Base-by-base conservation (phyloP, 1,284 basidiomycete genomes). In the Cryptococcus maquisensis region DNA sequence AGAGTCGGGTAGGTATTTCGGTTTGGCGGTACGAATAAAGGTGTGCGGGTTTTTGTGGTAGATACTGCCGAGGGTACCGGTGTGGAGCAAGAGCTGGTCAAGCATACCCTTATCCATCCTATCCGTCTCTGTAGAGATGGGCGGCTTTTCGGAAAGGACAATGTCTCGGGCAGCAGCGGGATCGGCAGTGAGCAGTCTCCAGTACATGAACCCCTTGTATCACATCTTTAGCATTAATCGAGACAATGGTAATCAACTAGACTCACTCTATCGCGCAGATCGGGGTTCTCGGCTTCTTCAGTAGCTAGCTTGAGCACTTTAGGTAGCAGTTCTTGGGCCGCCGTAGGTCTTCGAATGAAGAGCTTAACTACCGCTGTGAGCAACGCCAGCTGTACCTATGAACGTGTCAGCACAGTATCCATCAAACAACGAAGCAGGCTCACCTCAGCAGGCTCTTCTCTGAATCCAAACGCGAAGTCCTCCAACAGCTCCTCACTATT, bases 81-180 rank as follows among this genome's bases (percentile, higher is more conserved):
- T 77, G 59, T 75, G 75, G 16, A 76, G 61, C 16, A 77, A 60
- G 40, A 76, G 66, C 65, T 95, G 91, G 76, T 98, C 94, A 37
- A 98, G 82, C 52, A 93, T 88, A 23, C 91, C 90, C 64, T 92
- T 83, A 71, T 97, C 94, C 90, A 98, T 97, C 39, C 92, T 80
- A 71, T 99, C 96, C 6, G 92, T 91, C 72, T 98, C 94, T 1
- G 92, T 98, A n/a, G 91, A 94, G 62, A 98, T 98, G 3, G 91
- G 81, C 16, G 96, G 96, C 67, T 97, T 98, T 61, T 92, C 89
- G 8, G 90, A 82, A 18, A 98, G 81, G n/a, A 98, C 93, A 57
- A 98, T 88, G 63, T 90, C 86, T 41, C 87, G 83, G 3, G 96
- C 95, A 1, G 88, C 86, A 1, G 86, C 80, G 2, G 96, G 93